Evolutionary conservation across 257 asterid species (phyloP), one percentile per base, ranked within the genome.

Genomic region (Datura wrightii): DNA sequence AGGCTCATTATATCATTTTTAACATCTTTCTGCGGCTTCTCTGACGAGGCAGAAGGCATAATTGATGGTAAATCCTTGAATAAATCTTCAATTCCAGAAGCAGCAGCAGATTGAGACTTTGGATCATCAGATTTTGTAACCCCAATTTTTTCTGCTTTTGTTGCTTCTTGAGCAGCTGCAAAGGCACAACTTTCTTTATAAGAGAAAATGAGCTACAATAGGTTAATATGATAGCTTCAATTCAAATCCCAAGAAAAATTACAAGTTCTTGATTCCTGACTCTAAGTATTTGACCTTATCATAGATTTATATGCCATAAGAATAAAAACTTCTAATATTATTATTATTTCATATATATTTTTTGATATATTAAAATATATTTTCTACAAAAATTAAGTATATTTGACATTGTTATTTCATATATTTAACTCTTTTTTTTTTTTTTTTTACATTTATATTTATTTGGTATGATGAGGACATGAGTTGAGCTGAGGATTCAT

Each of bases 1-100:
- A 96, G 98, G 89, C 98, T 93, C 99, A 96, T 92, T 71, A 96
- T 96, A 87, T 96, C 99, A 48, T 86, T 93, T 89, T 94, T 96
- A 74, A 88, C 92, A 91, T 93, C 97, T 83, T 91, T 96, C 84
- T 89, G 92, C 85, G 95, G 97, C 89, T 85, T 93, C 84, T 80
- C 89, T 46, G 91, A 62, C 37, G 67, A 55, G 60, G 88, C 62
- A 88, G 88, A 69, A 88, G 97, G 92, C 79, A 88, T 86, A 83
- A 89, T 82, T 86, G 98, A 88, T 69, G 94, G 93, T 80, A 93
- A 82, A 91, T 92, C 97, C 71, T 88, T 90, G 85, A 96, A 96
- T 63, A 94, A 89, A 87, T 93, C 98, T 89, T 94, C 99, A 80
- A 96, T 88, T 83, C 93, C 94, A 85, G 95, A 71, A 76, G 94